Evolutionary conservation across 352 stramenopile species (phyloP).

Genomic region (Blastocystis hominis): DNA sequence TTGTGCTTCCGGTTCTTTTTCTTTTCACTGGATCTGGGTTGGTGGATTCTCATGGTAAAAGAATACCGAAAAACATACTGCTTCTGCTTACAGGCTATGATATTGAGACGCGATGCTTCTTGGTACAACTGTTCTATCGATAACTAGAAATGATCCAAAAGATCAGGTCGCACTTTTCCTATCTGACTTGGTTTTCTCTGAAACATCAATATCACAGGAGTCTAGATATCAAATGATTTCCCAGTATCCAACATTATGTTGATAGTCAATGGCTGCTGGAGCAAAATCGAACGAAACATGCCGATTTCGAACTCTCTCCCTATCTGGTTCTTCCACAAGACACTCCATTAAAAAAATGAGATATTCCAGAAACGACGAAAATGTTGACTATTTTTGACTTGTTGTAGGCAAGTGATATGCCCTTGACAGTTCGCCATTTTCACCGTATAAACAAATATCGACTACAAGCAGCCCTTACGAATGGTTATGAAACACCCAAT

Average conservation of each 20-base stretch:
- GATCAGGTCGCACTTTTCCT: not conserved
- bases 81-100: not conserved
- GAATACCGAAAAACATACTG: not conserved
- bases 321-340: not conserved
- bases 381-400: not conserved
- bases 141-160: not conserved
- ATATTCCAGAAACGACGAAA: not conserved
- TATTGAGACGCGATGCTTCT: not conserved
- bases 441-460: no score
- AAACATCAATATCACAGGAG: not conserved
- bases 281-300: conserved; percentile 43
- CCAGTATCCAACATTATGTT: not conserved
- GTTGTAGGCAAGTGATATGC: not conserved
- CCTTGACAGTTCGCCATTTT: no score
- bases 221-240: not conserved
- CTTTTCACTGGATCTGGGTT: not conserved
- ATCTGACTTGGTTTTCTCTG: conserved; percentile 18
- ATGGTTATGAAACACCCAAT: no score
- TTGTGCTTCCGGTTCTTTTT: not conserved
- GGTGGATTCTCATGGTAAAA: not conserved
- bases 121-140: conserved; percentile 3
- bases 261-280: not conserved
- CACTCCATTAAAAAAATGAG: not conserved
- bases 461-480: no score
- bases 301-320: not conserved